phyloP scores from a whole-genome alignment of 1,284 basidiomycete genomes.

The Ustilago lituana region DNA sequence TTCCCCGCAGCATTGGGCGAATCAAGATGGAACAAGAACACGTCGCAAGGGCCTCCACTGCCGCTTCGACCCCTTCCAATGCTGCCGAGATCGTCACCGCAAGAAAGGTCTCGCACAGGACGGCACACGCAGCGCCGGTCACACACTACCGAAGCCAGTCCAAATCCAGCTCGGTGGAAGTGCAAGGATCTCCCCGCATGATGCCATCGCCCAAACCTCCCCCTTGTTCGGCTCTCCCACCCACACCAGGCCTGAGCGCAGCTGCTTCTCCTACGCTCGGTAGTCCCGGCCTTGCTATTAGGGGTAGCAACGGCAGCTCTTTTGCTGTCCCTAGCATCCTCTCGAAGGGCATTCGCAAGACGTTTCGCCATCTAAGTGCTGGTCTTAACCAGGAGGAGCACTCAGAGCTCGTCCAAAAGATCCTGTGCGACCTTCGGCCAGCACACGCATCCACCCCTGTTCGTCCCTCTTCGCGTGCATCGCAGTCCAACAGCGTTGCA shows the following conservation, averaged over 20 bases:
- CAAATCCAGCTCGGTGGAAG: conserved; percentile 12
- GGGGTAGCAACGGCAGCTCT: conserved; percentile 1
- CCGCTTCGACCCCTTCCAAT: neutral
- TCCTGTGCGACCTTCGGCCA: conserved; percentile 22
- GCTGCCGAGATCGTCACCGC: conserved; percentile 22
- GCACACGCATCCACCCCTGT: neutral
- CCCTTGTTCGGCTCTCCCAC: conserved; percentile 25
- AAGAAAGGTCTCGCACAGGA: conserved; percentile 8
- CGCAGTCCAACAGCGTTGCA: neutral
- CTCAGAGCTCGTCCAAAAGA: conserved; percentile 19
- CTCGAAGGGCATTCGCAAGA: conserved; percentile 13
- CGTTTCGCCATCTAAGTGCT: conserved; percentile 8
- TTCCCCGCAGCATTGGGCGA: too few relatives aligned
- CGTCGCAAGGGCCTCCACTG: conserved; percentile 1
- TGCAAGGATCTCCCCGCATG: conserved; percentile 7
- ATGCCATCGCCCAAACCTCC: conserved; percentile 37
- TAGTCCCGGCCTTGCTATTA: neutral
- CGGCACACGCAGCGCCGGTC: conserved; percentile 18
- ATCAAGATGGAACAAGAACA: neutral
- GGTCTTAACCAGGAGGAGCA: conserved; percentile 17
- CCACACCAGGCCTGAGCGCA: conserved; percentile 8
- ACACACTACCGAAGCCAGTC: conserved; percentile 17
- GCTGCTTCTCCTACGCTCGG: conserved; percentile 1
- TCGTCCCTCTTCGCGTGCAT: conserved; percentile 2
- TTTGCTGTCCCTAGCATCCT: conserved; percentile 8